A percentile compares a stretch with the other conserved stretches of the same genome.
Evolutionary conservation across 2,329 filamentous ascomycete species (phyloP).

Genomic region (Cladosporium oxysporum): DNA sequence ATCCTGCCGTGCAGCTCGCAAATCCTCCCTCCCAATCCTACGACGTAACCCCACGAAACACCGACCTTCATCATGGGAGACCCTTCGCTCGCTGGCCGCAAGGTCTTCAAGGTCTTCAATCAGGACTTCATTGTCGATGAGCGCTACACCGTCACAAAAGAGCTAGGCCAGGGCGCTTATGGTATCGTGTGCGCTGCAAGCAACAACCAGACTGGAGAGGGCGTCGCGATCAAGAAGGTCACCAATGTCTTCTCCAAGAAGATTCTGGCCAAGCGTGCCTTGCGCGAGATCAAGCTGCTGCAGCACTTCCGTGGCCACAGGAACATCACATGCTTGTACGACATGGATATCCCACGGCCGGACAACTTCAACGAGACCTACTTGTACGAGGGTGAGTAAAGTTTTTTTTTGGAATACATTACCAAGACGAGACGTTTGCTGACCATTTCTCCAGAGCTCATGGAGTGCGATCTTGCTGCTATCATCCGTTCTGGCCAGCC

Average conservation of each 20-base stretch:
- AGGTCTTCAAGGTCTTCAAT: constrained; percentile 99
- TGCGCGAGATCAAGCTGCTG: constrained; percentile 97
- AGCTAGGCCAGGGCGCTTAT: constrained; percentile 96
- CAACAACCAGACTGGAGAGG: constrained; percentile 86
- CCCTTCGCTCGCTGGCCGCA: constrained; percentile 64
- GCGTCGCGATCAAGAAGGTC: constrained; percentile 98
- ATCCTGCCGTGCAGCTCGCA: constrained; percentile 2
- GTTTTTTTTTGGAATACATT: not conserved
- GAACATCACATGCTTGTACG: constrained; percentile 92
- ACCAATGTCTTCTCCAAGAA: constrained; percentile 99
- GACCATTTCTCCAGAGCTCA: constrained; percentile 70
- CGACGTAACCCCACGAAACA: constrained; percentile 22
- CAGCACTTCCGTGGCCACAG: constrained; percentile 81
- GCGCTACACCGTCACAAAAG: constrained; percentile 97
- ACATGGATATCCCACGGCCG: constrained; percentile 97
- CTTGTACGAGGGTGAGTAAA: constrained; percentile 82
- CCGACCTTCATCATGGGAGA: constrained; percentile 54
- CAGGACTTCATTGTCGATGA: constrained; percentile 99
- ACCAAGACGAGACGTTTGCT: not conserved
- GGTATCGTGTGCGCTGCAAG: constrained; percentile 97
- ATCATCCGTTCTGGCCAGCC: constrained; percentile 98
- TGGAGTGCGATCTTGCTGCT: constrained; percentile 97
- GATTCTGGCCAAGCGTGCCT: constrained; percentile 94
- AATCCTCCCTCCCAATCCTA: constrained; percentile 9
- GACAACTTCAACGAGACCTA: constrained; percentile 99